Base-by-base conservation (phyloP, 2,329 filamentous ascomycete genomes). In the Fusarium sp. region DNA sequence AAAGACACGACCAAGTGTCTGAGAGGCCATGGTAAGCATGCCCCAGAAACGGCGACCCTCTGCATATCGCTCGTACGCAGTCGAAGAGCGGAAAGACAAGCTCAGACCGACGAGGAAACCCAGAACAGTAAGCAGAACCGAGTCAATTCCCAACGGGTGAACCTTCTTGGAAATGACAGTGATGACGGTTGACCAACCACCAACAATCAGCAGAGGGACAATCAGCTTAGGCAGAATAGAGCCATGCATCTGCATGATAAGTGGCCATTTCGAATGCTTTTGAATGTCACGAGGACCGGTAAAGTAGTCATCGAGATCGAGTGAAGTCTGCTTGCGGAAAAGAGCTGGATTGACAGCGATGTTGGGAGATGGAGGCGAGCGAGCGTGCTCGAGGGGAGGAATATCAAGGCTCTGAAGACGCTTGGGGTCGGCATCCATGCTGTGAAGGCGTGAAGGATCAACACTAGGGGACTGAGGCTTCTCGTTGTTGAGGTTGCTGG, bases 21-120 rank as follows among this genome's bases (percentile, higher is more conserved):
- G 83, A 73, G 84, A 81, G 75, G 91, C 90, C 78, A 85, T 83
- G 59, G 84, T 87, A 71, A 89, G 81, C 61, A 86, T 81, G 1
- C 87, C 83, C 87, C 88, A 90, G 72, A 84, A 87, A 72, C 87
- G 87, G 36, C 89, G 83, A 36, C 89, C 89, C 68, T 91, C 89
- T 40, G 83, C 83, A 75, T 89, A 89, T 71, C 90, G 87, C 79
- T 94, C 91, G 72, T 94, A 94, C 9, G 91, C 91, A 7, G 91
- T 92, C 2, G 90, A 89, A 68, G 86, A 91, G 63, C 91, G 88
- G 81, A 94, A 93, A 1, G 90, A 93, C 33, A 94, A 84, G n/a
- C 89, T 86, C 64, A 94, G 81, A 86, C 89, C 89, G 77, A 94
- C 91, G 64, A 94, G 90, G 81, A 94, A 93, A 90, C 91, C 91